Evolutionary conservation across 108 stramenopile genomes (phyloP).

Genomic region (Seminavis robusta): DNA sequence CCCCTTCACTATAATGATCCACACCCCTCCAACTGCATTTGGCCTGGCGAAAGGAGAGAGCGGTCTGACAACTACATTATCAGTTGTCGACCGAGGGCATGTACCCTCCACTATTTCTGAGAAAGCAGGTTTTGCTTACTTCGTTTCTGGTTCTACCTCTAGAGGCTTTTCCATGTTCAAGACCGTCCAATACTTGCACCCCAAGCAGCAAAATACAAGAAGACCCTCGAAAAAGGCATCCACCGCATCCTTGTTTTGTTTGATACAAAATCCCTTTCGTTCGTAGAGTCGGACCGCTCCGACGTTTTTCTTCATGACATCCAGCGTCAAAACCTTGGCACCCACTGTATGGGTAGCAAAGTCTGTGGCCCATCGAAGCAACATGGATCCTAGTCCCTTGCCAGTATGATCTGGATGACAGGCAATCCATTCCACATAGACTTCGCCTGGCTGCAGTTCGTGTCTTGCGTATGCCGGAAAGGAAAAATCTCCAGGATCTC

Average conservation of each 20-base stretch:
- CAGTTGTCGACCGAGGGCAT: too few species aligned
- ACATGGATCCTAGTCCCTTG: not conserved
- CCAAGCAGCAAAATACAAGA: not conserved
- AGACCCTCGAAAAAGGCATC: not conserved
- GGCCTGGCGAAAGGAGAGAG: too few species aligned
- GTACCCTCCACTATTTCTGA: too few species aligned
- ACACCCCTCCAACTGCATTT: too few species aligned
- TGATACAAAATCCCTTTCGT: not conserved
- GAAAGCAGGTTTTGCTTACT: too few species aligned
- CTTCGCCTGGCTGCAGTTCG: not conserved
- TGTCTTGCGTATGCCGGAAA: not conserved
- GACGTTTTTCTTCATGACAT: not conserved
- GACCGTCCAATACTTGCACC: slow-evolving; percentile 1
- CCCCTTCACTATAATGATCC: too few species aligned
- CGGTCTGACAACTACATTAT: too few species aligned
- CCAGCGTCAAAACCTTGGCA: not conserved
- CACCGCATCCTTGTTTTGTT: not conserved
- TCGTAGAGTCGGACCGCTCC: not conserved
- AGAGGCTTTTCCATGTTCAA: not conserved
- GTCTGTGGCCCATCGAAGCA: not conserved
- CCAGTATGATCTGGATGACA: slow-evolving; percentile 4
- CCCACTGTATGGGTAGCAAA: not conserved
- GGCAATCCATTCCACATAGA: slow-evolving; percentile 4
- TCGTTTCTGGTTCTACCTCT: too few species aligned
- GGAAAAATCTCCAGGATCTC: not conserved